These are phyloP conservation scores for Taxawa tesnikishii DNA, from an alignment of 2,329 filamentous ascomycete species.

Conservation along the genomic window DNA sequence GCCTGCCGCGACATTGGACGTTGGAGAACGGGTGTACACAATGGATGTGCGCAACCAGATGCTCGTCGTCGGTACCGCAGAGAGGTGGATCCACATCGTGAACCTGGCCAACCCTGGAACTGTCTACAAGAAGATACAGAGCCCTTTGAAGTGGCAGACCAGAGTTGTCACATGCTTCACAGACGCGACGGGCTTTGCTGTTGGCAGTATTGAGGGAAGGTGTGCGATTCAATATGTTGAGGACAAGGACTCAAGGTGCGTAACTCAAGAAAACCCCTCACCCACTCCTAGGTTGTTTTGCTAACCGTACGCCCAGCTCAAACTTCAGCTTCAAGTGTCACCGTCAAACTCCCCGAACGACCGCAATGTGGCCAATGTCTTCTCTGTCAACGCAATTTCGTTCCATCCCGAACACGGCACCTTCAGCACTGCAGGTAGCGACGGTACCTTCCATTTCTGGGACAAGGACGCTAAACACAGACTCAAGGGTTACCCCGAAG, in stretches of 20 bases:
- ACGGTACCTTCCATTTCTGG: conserved; percentile 96
- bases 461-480: conserved; percentile 51
- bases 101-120: conserved; percentile 78
- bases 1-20: conserved; percentile 53
- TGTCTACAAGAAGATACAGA: conserved; percentile 94
- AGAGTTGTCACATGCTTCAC: conserved; percentile 89
- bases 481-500: conserved; percentile 51
- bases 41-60: conserved; percentile 83
- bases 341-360: conserved; percentile 54
- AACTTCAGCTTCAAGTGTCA: conserved; percentile 99
- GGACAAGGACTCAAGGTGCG: conserved; percentile 68
- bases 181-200: conserved; percentile 82
- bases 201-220: conserved; percentile 91
- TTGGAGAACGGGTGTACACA: conserved; percentile 72
- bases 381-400: conserved; percentile 91
- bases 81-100: conserved; percentile 91
- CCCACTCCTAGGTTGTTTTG: no score
- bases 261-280: not conserved
- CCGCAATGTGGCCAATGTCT: conserved; percentile 71
- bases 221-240: conserved; percentile 98
- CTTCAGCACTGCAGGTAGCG: conserved; percentile 92
- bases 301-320: conserved; percentile 40
- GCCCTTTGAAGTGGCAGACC: conserved; percentile 96
- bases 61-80: conserved; percentile 83
- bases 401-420: conserved; percentile 96